A percentile compares a stretch with the other conserved stretches of the same genome.
phyloP scores from a whole-genome alignment of 2,329 filamentous ascomycete species.

The Claviceps arundinis region DNA sequence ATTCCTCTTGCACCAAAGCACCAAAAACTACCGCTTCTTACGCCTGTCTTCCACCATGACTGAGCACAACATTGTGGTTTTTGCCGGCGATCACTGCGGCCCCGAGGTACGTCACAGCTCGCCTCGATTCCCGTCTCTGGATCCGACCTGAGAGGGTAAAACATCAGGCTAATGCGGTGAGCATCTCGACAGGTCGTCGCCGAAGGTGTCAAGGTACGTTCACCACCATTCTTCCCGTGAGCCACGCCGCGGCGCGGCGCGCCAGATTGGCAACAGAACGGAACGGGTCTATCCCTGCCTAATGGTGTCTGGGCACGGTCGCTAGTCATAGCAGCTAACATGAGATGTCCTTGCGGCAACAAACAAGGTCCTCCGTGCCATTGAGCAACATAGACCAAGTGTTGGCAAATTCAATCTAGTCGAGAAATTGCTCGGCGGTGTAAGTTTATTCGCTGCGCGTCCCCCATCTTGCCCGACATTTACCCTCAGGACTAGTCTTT shows the following conservation, averaged over 20 bases:
- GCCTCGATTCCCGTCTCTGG: constrained; percentile 7
- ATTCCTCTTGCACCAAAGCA: not conserved
- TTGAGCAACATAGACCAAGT: constrained; percentile 57
- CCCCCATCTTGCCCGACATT: constrained; percentile 1
- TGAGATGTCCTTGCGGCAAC: not conserved
- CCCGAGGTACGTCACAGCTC: constrained; percentile 49
- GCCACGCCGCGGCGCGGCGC: not conserved
- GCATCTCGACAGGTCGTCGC: constrained; percentile 47
- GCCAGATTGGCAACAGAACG: not conserved
- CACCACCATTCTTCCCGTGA: not conserved
- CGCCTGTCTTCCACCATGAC: constrained; percentile 34
- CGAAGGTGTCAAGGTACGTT: constrained; percentile 66
- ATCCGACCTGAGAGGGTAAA: constrained; percentile 8
- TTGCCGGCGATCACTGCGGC: constrained; percentile 70
- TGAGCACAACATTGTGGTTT: constrained; percentile 63
- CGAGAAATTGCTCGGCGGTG: constrained; percentile 77
- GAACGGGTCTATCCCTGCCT: not conserved
- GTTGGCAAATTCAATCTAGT: constrained; percentile 72
- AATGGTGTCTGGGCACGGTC: not conserved
- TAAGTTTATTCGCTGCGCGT: constrained; percentile 34
- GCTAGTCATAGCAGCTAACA: constrained; percentile 2
- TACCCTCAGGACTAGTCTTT: not conserved
- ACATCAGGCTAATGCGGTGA: constrained; percentile 8
- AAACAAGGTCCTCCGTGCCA: constrained; percentile 58
- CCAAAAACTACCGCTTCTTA: not conserved